Conservation (phyloP, 805 yeast genomes). For the Pichia pseudocactophila region DNA sequence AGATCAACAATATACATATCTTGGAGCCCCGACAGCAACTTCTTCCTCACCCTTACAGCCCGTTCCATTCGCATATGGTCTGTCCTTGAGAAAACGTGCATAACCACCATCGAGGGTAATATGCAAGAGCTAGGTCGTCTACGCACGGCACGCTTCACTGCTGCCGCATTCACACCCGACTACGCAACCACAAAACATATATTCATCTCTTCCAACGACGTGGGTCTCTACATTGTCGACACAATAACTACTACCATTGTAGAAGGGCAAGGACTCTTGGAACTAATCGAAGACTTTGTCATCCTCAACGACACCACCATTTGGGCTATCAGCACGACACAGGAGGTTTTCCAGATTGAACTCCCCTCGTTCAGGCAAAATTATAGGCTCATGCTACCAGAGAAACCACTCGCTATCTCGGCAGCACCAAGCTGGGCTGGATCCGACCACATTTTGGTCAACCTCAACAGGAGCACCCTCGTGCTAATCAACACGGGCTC, state of each 20-base stretch:
- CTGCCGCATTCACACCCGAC: conserved; percentile 10
- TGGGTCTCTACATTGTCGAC: conserved; percentile 8
- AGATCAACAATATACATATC: conserved; percentile 56
- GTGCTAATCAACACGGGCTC: conserved; percentile 9
- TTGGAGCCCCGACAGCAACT: conserved; percentile 68
- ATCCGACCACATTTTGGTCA: conserved; percentile 7
- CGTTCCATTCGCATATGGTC: conserved; percentile 46
- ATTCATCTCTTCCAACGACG: conserved; percentile 13
- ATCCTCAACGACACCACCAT: conserved; percentile 8
- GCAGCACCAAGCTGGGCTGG: conserved; percentile 2
- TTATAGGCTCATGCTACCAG: conserved; percentile 6
- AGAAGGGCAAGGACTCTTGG: too few relatives aligned
- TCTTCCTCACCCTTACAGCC: conserved; percentile 62
- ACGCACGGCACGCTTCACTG: conserved; percentile 8
- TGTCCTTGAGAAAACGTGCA: conserved; percentile 6
- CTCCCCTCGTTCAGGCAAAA: conserved; percentile 8
- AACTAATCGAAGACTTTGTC: conserved; percentile 13
- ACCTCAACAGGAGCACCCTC: conserved; percentile 10
- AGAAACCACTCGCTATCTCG: conserved; percentile 9
- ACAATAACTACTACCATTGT: neutral
- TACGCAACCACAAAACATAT: conserved; percentile 5
- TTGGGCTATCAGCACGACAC: conserved; percentile 10
- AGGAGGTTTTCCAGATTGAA: conserved; percentile 10
- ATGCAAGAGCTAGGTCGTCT: neutral
- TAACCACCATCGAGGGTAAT: conserved; percentile 5